Evolutionary conservation across 2,329 filamentous ascomycete genomes (phyloP).

Genomic region (Fusarium austroafricanum): DNA sequence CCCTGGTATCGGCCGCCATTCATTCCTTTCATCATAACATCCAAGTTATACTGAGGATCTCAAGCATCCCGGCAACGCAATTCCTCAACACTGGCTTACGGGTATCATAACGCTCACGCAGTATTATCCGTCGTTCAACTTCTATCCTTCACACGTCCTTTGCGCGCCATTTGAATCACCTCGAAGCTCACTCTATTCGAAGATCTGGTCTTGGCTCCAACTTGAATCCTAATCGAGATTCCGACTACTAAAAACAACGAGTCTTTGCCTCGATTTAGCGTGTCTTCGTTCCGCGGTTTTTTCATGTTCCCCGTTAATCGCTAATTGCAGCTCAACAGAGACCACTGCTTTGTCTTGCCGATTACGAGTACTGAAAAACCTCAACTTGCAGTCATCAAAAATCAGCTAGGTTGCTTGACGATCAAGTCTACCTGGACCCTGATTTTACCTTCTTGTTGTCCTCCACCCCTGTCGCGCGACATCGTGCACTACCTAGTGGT

Average conservation of each 20-base stretch:
- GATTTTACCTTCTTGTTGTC: slow-evolving; percentile 25
- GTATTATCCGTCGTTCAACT: slow-evolving; percentile 39
- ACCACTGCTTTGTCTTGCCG: not conserved
- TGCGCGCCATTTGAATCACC: not conserved
- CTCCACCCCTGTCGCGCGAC: slow-evolving; percentile 28
- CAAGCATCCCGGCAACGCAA: slow-evolving; percentile 21
- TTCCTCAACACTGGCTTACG: slow-evolving; percentile 35
- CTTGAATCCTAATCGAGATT: not conserved
- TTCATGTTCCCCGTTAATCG: slow-evolving; percentile 4
- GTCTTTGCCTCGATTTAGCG: not conserved
- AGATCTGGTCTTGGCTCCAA: slow-evolving; percentile 1
- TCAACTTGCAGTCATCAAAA: not conserved
- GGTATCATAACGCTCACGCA: slow-evolving; percentile 42
- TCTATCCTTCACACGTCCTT: slow-evolving; percentile 8
- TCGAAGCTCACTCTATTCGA: not conserved
- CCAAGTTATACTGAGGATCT: slow-evolving; percentile 27
- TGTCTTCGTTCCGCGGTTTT: not conserved
- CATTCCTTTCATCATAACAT: slow-evolving; percentile 34
- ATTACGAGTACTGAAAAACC: not conserved
- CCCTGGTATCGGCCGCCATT: slow-evolving; percentile 26
- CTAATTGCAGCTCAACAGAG: not conserved
- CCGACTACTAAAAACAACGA: slow-evolving; percentile 1
- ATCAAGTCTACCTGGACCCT: slow-evolving; percentile 36
- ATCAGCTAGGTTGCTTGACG: slow-evolving; percentile 12
- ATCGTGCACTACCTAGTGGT: slow-evolving; percentile 29